Conservation (phyloP, 345 rosid species). For the Eutrema heterophyllum region DNA sequence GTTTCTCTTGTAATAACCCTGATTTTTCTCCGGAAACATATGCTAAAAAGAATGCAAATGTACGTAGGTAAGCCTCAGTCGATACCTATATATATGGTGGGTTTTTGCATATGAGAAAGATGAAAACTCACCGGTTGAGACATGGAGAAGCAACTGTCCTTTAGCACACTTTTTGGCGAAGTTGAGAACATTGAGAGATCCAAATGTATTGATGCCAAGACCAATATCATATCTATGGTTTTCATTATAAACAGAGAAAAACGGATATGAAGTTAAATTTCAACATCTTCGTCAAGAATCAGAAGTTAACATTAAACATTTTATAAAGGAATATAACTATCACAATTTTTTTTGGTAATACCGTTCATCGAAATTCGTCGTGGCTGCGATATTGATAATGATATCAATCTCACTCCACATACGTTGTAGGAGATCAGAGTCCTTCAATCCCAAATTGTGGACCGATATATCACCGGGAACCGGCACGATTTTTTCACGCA, state of each 20-base stretch:
- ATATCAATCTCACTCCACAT: slow-evolving; percentile 50
- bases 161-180: slow-evolving; percentile 33
- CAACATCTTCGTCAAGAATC: not conserved
- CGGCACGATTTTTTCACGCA: slow-evolving; percentile 46
- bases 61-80: not conserved
- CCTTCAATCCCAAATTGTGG: slow-evolving; percentile 49
- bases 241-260: not conserved
- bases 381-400: slow-evolving; percentile 66
- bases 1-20: slow-evolving; percentile 27
- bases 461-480: slow-evolving; percentile 57
- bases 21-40: slow-evolving; percentile 26
- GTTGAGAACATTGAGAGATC: slow-evolving; percentile 31
- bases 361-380: slow-evolving; percentile 83
- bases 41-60: slow-evolving; percentile 11
- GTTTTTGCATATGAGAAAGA: not conserved
- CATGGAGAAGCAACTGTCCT: slow-evolving; percentile 32
- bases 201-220: slow-evolving; percentile 34
- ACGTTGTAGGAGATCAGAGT: slow-evolving; percentile 34
- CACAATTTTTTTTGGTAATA: not conserved
- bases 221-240: slow-evolving; percentile 27
- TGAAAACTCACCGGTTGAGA: slow-evolving; percentile 33
- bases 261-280: not conserved
- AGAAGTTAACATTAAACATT: not conserved
- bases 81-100: not conserved
- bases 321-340: not conserved